These are phyloP conservation scores for Coemansia sp. DNA, from an alignment of 192 early-diverging fungal genomes.

Conservation along the genomic window DNA sequence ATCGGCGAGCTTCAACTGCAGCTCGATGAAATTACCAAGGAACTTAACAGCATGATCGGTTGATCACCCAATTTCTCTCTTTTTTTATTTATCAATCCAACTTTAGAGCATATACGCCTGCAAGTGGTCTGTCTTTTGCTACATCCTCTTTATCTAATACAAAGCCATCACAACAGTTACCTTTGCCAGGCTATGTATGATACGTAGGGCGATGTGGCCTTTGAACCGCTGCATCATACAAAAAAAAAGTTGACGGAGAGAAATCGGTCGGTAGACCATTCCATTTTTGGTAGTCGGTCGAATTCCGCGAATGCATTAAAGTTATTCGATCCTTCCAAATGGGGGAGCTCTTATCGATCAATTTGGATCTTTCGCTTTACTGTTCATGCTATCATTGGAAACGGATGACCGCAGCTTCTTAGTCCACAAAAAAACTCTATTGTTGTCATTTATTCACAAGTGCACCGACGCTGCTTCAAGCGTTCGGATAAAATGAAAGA, in stretches of 20 bases:
- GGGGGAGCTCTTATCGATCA: too few species aligned
- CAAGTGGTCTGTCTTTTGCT: background rate
- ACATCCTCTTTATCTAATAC: background rate
- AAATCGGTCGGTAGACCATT: too few species aligned
- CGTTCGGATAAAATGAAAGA: background rate
- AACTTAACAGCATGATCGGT: conserved; percentile 33
- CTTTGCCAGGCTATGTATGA: background rate
- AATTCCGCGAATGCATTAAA: too few species aligned
- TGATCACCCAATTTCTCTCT: background rate
- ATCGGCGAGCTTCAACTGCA: conserved; percentile 42
- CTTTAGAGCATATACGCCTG: background rate
- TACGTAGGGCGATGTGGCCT: too few species aligned
- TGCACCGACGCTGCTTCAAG: background rate
- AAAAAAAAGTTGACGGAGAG: too few species aligned
- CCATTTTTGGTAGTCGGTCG: too few species aligned
- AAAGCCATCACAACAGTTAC: background rate
- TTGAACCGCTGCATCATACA: background rate
- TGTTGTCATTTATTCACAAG: background rate
- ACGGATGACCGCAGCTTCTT: background rate
- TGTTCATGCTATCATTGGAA: background rate
- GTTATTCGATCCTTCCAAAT: too few species aligned
- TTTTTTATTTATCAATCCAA: background rate
- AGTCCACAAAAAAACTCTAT: background rate
- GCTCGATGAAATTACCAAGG: conserved; percentile 39
- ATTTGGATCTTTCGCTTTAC: too few species aligned